phyloP scores from a whole-genome alignment of 306 rosid species.

The Prunus davidiana region DNA sequence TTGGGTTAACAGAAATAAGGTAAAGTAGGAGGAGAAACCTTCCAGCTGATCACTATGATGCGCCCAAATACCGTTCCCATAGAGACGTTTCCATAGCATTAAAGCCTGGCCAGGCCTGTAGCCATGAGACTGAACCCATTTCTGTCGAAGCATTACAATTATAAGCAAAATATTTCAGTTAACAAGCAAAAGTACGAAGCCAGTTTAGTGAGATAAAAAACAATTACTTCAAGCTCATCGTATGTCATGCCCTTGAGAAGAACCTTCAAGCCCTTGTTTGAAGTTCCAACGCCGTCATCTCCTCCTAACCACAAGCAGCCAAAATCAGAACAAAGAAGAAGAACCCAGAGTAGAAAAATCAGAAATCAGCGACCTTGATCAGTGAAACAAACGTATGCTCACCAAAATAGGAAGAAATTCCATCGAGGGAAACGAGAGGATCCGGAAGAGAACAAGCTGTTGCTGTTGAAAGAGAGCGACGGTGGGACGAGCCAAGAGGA shows the following conservation, averaged over 20 bases:
- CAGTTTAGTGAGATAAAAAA: neutral
- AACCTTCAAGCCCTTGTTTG: slow-evolving; percentile 36
- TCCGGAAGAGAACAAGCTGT: slow-evolving; percentile 14
- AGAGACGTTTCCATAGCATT: slow-evolving; percentile 90
- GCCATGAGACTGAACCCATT: slow-evolving; percentile 85
- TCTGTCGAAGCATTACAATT: slow-evolving; percentile 33
- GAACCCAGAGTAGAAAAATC: neutral
- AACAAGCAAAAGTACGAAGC: neutral
- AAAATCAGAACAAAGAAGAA: slow-evolving; percentile 2
- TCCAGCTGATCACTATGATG: slow-evolving; percentile 64
- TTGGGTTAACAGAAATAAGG: neutral
- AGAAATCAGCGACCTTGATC: neutral
- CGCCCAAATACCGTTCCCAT: slow-evolving; percentile 82
- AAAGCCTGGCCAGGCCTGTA: slow-evolving; percentile 87
- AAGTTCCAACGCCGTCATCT: slow-evolving; percentile 13
- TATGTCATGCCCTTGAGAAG: slow-evolving; percentile 82
- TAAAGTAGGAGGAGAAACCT: slow-evolving; percentile 43
- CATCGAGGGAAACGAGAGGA: slow-evolving; percentile 28
- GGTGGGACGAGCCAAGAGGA: slow-evolving; percentile 28
- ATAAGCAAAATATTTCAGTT: neutral
- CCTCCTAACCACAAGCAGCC: slow-evolving; percentile 23
- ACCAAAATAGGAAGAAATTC: slow-evolving; percentile 38
- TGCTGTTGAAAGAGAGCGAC: slow-evolving; percentile 40
- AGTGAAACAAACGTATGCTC: neutral
- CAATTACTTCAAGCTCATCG: slow-evolving; percentile 63